Conservation (phyloP, 176 grass and related monocot genomes). For the Oryza meridionalis region DNA sequence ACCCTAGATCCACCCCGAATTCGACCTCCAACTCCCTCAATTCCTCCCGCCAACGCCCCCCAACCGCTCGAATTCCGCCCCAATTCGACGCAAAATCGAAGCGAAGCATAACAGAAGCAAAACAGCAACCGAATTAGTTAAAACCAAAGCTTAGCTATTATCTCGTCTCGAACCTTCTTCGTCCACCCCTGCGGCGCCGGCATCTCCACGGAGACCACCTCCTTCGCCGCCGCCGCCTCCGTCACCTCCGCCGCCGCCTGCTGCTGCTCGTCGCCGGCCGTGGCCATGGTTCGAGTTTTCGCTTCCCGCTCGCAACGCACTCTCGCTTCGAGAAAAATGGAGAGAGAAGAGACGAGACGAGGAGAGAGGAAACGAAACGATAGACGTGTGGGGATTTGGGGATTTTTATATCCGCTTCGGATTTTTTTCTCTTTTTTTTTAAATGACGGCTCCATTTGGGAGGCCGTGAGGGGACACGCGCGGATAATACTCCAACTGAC, state of each 20-base stretch:
- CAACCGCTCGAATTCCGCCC: background rate
- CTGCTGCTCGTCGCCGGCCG: conserved; percentile 21
- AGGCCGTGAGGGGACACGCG: conserved; percentile 5
- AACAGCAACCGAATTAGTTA: background rate
- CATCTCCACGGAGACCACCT: conserved; percentile 62
- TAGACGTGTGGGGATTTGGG: conserved; percentile 32
- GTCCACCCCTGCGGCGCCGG: conserved; percentile 64
- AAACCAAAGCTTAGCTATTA: background rate
- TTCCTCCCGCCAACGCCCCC: rapidly evolving
- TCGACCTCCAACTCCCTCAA: background rate
- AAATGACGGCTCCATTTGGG: conserved; percentile 16
- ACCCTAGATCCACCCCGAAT: conserved; percentile 20
- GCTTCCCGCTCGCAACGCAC: conserved; percentile 13
- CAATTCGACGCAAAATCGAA: conserved; percentile 15
- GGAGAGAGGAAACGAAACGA: background rate
- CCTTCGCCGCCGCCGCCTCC: background rate
- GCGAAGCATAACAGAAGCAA: background rate
- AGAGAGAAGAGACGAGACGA: too few species aligned
- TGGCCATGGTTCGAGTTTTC: conserved; percentile 28
- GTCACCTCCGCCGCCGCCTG: background rate
- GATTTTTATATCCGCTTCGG: conserved; percentile 25
- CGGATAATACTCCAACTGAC: background rate
- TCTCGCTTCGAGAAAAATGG: background rate
- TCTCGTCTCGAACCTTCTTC: conserved; percentile 58
- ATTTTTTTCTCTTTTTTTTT: too few species aligned